Conservation (phyloP, 1,139 yeast genomes). For the Wickerhamomyces sp. region DNA sequence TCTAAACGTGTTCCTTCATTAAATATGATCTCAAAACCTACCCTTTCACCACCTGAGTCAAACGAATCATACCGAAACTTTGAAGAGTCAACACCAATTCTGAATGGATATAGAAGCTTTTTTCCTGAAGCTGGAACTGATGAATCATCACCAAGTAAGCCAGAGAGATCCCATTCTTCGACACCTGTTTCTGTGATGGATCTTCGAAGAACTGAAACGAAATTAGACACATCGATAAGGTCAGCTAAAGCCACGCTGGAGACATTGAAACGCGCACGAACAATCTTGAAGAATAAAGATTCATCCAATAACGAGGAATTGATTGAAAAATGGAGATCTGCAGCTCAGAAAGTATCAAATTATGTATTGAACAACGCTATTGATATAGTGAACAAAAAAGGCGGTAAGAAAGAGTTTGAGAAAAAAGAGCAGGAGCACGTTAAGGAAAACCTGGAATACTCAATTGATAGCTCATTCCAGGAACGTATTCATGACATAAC, state of each 20-base stretch:
- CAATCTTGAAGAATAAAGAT: constrained; percentile 26
- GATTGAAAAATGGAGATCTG: constrained; percentile 40
- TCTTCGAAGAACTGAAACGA: constrained; percentile 16
- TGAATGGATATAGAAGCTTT: background rate
- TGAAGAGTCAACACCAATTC: constrained; percentile 5
- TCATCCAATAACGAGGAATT: constrained; percentile 25
- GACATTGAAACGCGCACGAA: constrained; percentile 32
- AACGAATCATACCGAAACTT: constrained; percentile 7
- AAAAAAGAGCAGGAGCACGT: constrained; percentile 32
- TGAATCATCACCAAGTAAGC: constrained; percentile 16
- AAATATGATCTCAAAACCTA: constrained; percentile 25
- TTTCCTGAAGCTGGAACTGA: constrained; percentile 1
- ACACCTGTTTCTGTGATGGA: constrained; percentile 9
- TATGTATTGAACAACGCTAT: constrained; percentile 37
- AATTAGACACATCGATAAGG: constrained; percentile 26
- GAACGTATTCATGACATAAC: constrained; percentile 32
- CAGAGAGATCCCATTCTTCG: constrained; percentile 14
- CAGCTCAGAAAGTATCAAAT: constrained; percentile 40
- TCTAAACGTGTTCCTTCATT: constrained; percentile 21
- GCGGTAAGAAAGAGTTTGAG: constrained; percentile 40
- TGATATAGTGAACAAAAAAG: constrained; percentile 36
- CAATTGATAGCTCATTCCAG: constrained; percentile 31
- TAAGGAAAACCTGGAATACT: constrained; percentile 29
- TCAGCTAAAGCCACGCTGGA: constrained; percentile 26
- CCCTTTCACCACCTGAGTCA: constrained; percentile 24